Evolutionary conservation across 805 yeast species (phyloP).

Genomic region (Candida stauntonica): DNA sequence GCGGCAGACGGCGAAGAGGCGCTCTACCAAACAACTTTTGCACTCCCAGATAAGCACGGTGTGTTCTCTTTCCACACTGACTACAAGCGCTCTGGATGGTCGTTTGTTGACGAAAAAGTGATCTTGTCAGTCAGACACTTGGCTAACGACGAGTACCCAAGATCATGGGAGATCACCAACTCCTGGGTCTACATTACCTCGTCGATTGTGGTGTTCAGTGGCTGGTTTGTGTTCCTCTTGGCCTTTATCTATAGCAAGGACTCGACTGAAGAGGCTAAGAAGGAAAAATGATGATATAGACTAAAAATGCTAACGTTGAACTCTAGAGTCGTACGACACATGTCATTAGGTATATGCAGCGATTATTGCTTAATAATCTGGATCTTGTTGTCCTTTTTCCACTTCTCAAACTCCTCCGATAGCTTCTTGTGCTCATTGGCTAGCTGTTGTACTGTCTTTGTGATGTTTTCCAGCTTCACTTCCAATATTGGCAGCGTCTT

Average conservation of each 20-base stretch:
- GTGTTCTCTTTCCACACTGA: slow-evolving; percentile 82
- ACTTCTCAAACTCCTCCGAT: slow-evolving; percentile 37
- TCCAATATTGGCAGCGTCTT: slow-evolving; percentile 64
- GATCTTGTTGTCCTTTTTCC: slow-evolving; percentile 36
- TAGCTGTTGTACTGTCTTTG: slow-evolving; percentile 31
- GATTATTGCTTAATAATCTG: slow-evolving; percentile 29
- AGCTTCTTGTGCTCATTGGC: slow-evolving; percentile 31
- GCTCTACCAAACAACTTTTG: slow-evolving; percentile 52
- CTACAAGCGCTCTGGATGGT: slow-evolving; percentile 71
- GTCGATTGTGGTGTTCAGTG: slow-evolving; percentile 60
- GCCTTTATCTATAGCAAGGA: slow-evolving; percentile 40
- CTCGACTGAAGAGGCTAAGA: slow-evolving; percentile 15
- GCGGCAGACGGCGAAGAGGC: slow-evolving; percentile 33
- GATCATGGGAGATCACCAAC: slow-evolving; percentile 91
- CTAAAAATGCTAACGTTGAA: not conserved
- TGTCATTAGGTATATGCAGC: not conserved
- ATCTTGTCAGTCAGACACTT: slow-evolving; percentile 86
- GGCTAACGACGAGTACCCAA: slow-evolving; percentile 91
- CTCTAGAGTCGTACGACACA: not conserved
- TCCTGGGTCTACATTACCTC: slow-evolving; percentile 87
- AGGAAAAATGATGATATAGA: slow-evolving; percentile 15
- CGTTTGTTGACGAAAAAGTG: slow-evolving; percentile 58
- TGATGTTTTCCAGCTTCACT: slow-evolving; percentile 48
- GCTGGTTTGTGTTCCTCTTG: slow-evolving; percentile 76
- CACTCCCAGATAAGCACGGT: slow-evolving; percentile 94